Conservation (phyloP, 2,329 filamentous ascomycete species). For the Fusarium globosum region DNA sequence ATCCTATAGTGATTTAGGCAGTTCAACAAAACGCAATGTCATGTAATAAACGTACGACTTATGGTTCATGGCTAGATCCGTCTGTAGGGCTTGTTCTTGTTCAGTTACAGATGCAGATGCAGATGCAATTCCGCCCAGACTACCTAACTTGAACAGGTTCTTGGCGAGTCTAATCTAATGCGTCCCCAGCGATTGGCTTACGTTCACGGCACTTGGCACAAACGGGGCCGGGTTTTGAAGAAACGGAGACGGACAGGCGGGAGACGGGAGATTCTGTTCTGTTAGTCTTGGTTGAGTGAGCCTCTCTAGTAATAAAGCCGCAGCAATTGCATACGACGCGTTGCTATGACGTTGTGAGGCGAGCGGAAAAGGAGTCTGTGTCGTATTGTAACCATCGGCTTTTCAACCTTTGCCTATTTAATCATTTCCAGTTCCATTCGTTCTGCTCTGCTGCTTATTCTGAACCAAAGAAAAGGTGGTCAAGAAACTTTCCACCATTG, state of each 20-base stretch:
- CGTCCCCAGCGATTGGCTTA: background rate
- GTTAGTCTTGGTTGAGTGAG: background rate
- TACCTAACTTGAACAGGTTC: background rate
- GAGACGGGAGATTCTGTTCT: background rate
- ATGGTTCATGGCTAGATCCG: background rate
- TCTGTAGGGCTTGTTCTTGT: background rate
- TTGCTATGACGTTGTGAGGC: conserved; percentile 21
- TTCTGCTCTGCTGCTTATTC: background rate
- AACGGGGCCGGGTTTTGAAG: background rate
- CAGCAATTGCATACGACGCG: background rate
- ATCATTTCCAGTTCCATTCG: background rate
- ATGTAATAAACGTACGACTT: background rate
- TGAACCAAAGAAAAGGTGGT: background rate
- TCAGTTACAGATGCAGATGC: background rate
- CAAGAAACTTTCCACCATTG: conserved; percentile 14
- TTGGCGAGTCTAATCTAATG: conserved; percentile 3
- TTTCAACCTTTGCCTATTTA: background rate
- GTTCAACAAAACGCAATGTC: background rate
- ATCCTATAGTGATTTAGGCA: background rate
- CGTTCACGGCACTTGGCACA: background rate
- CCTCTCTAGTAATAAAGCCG: background rate
- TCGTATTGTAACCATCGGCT: background rate
- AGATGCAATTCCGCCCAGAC: background rate
- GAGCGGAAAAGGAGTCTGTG: conserved; percentile 7
- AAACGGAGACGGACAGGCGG: background rate